Evolutionary conservation across 148 eudicot genomes (phyloP).

Genomic region (Amaranthus palmeri): DNA sequence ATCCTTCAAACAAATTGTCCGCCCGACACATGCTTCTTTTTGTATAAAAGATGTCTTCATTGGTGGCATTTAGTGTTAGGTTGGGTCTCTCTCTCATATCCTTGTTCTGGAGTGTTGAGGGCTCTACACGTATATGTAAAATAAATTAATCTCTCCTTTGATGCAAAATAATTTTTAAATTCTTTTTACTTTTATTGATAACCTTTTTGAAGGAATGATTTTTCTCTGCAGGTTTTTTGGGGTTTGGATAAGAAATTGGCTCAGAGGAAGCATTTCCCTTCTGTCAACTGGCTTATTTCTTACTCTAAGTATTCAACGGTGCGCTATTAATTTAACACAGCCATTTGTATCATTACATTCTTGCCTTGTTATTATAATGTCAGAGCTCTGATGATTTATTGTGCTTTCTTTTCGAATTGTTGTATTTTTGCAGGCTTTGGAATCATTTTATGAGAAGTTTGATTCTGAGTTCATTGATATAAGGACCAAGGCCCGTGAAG

Average conservation of each 20-base stretch:
- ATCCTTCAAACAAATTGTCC: too few relatives aligned
- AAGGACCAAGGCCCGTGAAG: constrained; percentile 98
- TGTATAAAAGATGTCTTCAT: background rate
- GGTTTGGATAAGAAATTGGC: constrained; percentile 98
- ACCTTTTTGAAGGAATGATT: background rate
- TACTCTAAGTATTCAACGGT: constrained; percentile 95
- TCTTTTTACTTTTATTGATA: background rate
- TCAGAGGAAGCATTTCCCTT: constrained; percentile 97
- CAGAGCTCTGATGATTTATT: background rate
- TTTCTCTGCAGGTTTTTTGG: constrained; percentile 83
- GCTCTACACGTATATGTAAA: background rate
- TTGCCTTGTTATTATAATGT: background rate
- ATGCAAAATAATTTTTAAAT: constrained; percentile 6
- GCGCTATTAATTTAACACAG: constrained; percentile 20
- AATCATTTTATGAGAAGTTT: constrained; percentile 78
- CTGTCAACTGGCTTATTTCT: constrained; percentile 99
- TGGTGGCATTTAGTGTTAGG: background rate
- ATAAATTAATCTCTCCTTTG: background rate
- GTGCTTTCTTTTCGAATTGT: background rate
- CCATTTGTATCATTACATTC: background rate
- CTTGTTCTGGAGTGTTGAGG: constrained; percentile 1
- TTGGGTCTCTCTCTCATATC: background rate
- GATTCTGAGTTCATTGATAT: constrained; percentile 89
- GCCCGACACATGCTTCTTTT: background rate
- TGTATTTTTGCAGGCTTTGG: constrained; percentile 63